Percentiles rank a stretch among this genome's conserved stretches.
Conservation (phyloP, 108 stramenopile genomes). For the Mayamaea pseudoterrestris region DNA sequence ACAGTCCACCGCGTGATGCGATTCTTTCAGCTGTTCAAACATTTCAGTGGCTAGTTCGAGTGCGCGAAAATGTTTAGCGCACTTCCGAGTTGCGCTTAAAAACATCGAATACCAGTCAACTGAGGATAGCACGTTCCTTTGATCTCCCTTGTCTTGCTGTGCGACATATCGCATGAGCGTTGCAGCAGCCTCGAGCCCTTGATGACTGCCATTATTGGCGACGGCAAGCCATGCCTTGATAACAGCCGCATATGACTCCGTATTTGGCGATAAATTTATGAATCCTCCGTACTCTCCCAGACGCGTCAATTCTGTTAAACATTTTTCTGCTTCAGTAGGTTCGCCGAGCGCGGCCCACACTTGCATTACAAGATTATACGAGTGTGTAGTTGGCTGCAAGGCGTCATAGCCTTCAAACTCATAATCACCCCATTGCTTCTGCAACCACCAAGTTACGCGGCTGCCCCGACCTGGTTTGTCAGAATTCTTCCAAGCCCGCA, state of each 20-base stretch:
- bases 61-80: conserved; percentile 6
- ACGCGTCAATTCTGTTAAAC: conserved; percentile 47
- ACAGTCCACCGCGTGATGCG: conserved; percentile 34
- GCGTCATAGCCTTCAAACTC: conserved; percentile 11
- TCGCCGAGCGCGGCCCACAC: conserved; percentile 27
- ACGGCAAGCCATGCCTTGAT: conserved; percentile 56
- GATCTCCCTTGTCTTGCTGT: conserved; percentile 28
- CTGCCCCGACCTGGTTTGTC: conserved; percentile 31
- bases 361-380: conserved; percentile 60
- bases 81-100: conserved; percentile 16
- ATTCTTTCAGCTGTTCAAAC: conserved; percentile 25
- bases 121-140: conserved; percentile 23
- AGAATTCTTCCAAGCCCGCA: conserved; percentile 6
- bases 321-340: conserved; percentile 39
- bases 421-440: conserved; percentile 38
- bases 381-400: conserved; percentile 24
- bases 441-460: conserved; percentile 59
- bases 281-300: conserved; percentile 11
- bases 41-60: conserved; percentile 19
- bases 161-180: conserved; percentile 43
- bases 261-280: conserved; percentile 34
- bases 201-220: conserved; percentile 21
- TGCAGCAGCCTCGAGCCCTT: conserved; percentile 29
- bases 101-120: conserved; percentile 35
- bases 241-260: conserved; percentile 52